Conservation (phyloP, 352 stramenopile genomes). For the Phytophthora ramorum region DNA sequence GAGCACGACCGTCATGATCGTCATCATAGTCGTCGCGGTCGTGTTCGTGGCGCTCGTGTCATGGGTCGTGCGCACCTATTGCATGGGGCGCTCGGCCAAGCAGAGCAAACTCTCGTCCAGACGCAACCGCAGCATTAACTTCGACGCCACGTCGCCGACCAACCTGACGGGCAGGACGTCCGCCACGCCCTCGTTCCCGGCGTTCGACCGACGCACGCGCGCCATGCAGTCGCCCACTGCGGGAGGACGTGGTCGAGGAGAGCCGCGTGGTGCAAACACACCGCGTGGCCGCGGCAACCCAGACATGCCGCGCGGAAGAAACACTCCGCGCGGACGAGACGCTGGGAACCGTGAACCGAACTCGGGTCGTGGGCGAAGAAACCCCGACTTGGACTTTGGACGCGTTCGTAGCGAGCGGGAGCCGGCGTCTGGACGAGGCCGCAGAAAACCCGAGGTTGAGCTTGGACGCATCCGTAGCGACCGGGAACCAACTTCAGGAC, state of each 20-base stretch:
- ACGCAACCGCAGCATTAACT: constrained; percentile 15
- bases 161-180: constrained; percentile 32
- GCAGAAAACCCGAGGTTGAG: constrained; percentile 6
- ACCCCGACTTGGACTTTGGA: constrained; percentile 15
- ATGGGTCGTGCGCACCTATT: constrained; percentile 38
- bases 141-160: constrained; percentile 29
- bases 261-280: constrained; percentile 8
- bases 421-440: constrained; percentile 10
- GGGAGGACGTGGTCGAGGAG: constrained; percentile 3
- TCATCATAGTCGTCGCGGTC: constrained; percentile 40
- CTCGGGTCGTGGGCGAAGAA: background rate
- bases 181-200: constrained; percentile 36
- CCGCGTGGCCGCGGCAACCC: constrained; percentile 23
- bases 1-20: constrained; percentile 29
- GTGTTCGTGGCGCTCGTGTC: constrained; percentile 41
- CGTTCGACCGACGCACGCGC: constrained; percentile 36
- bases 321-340: constrained; percentile 4
- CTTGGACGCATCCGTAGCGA: background rate
- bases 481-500: background rate
- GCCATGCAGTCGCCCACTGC: constrained; percentile 22
- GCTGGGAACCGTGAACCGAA: constrained; percentile 1
- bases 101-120: constrained; percentile 22
- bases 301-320: constrained; percentile 10
- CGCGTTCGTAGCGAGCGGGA: constrained; percentile 5
- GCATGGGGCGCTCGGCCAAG: constrained; percentile 18